Conservation (phyloP, 768 basidiomycete genomes). For the Pholiota microspora region DNA sequence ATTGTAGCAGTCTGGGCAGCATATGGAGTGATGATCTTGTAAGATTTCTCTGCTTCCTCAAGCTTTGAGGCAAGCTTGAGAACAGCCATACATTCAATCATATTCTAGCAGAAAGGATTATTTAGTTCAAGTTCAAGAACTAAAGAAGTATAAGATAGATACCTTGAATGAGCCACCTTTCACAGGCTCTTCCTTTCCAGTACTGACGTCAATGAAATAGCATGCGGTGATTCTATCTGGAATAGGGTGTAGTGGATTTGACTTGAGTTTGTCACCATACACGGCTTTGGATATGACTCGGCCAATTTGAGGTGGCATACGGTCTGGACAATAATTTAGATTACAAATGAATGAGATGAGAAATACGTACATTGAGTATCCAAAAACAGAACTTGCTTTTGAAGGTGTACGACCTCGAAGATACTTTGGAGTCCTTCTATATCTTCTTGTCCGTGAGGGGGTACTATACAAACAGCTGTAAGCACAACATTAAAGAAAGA, state of each 20-base stretch:
- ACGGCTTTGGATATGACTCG: constrained; percentile 65
- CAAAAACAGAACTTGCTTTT: constrained; percentile 48
- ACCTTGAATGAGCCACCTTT: constrained; percentile 26
- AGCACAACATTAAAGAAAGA: constrained; percentile 11
- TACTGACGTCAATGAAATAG: constrained; percentile 59
- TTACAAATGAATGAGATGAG: constrained; percentile 1
- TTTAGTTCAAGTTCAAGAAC: too few species aligned
- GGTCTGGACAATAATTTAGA: constrained; percentile 43
- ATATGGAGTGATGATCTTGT: constrained; percentile 79
- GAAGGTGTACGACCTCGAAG: constrained; percentile 72
- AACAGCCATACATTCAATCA: constrained; percentile 52
- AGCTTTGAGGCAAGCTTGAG: constrained; percentile 57
- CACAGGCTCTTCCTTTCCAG: constrained; percentile 32
- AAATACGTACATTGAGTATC: constrained; percentile 67
- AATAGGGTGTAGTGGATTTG: constrained; percentile 48
- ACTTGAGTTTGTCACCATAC: constrained; percentile 61
- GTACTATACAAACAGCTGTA: constrained; percentile 55
- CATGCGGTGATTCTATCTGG: constrained; percentile 46
- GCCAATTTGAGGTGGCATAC: constrained; percentile 83
- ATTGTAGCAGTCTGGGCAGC: constrained; percentile 64
- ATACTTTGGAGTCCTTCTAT: constrained; percentile 65
- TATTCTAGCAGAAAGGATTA: too few species aligned
- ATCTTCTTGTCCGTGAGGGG: constrained; percentile 77
- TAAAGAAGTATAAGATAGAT: constrained; percentile 2
- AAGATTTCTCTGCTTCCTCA: constrained; percentile 46